A percentile compares a stretch with the other conserved stretches of the same genome.
phyloP scores from a whole-genome alignment of 768 basidiomycete genomes.

The Suillus spraguei region DNA sequence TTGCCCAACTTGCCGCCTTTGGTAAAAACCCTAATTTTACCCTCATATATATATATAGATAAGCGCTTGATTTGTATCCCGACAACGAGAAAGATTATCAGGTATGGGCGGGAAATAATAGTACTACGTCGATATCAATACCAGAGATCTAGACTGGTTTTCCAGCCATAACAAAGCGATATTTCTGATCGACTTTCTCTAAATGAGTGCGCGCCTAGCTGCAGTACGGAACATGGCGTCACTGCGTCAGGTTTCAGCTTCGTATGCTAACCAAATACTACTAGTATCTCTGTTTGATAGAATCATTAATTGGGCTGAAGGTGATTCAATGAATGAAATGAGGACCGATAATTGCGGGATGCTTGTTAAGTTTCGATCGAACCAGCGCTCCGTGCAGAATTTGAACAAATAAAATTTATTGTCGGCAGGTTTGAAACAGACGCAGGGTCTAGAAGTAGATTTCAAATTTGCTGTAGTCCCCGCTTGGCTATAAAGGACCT shows the following conservation, averaged over 20 bases:
- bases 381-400: neutral
- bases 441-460: neutral
- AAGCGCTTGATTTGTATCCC: neutral
- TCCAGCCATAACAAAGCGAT: neutral
- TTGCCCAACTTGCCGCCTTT: too few species aligned
- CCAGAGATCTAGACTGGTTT: neutral
- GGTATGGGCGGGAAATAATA: neutral
- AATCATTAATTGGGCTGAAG: neutral
- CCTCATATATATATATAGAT: too few species aligned
- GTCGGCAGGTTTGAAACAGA: neutral
- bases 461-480: neutral
- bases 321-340: neutral
- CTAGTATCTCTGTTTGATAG: neutral
- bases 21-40: too few species aligned
- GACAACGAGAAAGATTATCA: neutral
- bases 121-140: neutral
- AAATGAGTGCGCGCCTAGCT: neutral
- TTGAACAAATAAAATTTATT: neutral
- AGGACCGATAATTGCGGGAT: neutral
- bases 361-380: neutral
- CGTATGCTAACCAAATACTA: neutral
- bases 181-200: neutral
- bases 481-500: neutral
- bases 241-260: too few species aligned
- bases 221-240: too few species aligned